Conservation (phyloP, 106 monocot genomes). For the Dendrobium officinale region DNA sequence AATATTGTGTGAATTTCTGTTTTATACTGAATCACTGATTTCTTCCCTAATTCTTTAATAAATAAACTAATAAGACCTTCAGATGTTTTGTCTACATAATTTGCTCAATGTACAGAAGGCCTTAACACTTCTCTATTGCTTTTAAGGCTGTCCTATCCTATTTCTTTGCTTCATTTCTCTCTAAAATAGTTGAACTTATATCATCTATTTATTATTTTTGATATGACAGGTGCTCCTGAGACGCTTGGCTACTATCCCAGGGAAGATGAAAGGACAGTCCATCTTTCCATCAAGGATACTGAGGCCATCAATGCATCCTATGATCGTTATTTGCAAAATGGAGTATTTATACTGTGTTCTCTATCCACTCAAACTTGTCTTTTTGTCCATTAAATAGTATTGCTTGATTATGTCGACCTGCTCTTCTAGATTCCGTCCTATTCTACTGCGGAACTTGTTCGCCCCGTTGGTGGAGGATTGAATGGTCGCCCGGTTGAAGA, state of each 20-base stretch:
- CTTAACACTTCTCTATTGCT: not conserved
- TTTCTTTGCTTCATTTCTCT: not conserved
- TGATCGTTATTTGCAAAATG: conserved; percentile 78
- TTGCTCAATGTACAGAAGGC: not conserved
- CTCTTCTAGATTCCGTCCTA: conserved; percentile 18
- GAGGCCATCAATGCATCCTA: conserved; percentile 79
- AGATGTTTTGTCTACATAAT: not conserved
- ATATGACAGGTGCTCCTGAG: conserved; percentile 51
- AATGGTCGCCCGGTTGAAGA: conserved; percentile 39
- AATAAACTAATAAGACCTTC: too few relatives aligned
- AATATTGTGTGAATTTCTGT: too few relatives aligned
- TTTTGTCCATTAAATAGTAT: not conserved
- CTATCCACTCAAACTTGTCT: not conserved
- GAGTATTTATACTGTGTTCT: conserved; percentile 28
- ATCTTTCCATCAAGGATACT: conserved; percentile 37
- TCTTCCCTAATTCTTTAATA: too few relatives aligned
- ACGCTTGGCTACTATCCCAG: conserved; percentile 47
- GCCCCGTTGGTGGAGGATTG: conserved; percentile 31
- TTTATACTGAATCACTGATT: too few relatives aligned
- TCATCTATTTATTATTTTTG: conserved; percentile 14
- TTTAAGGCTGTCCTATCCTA: not conserved
- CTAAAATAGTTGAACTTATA: not conserved
- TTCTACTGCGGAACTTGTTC: conserved; percentile 16
- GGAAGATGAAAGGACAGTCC: conserved; percentile 42
- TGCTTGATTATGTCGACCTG: not conserved